Percentiles rank a stretch among this genome's conserved stretches.
Evolutionary conservation across 345 rosid species (phyloP).

Genomic region (Chamaenerion angustifolium): DNA sequence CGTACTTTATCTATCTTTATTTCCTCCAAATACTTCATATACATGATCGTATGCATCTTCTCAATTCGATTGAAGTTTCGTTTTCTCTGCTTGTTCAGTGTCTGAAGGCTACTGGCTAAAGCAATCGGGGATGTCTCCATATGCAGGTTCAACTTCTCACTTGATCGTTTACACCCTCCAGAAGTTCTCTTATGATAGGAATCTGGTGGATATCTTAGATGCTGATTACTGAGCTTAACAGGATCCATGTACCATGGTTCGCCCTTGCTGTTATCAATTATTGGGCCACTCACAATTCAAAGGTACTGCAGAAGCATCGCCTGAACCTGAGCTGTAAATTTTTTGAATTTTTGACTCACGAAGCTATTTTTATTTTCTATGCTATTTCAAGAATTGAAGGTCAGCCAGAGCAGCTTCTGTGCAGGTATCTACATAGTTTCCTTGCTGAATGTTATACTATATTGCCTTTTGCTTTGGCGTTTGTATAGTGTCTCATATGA

Average conservation of each 20-base stretch:
- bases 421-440: conserved; percentile 32
- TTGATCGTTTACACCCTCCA: background rate
- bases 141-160: conserved; percentile 37
- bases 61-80: background rate
- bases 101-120: conserved; percentile 98
- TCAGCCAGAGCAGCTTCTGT: conserved; percentile 51
- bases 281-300: conserved; percentile 68
- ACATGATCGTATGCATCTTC: background rate
- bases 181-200: too few relatives aligned
- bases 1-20: conserved; percentile 41
- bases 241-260: conserved; percentile 99
- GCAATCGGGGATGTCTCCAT: conserved; percentile 83
- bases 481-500: too few relatives aligned
- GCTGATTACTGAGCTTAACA: conserved; percentile 12
- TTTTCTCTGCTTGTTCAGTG: conserved; percentile 27
- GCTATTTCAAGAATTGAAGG: conserved; percentile 43
- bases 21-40: background rate
- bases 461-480: too few relatives aligned
- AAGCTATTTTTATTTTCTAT: background rate
- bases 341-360: background rate
- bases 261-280: conserved; percentile 59
- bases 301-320: conserved; percentile 26
- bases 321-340: background rate
- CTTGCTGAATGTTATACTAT: too few relatives aligned
- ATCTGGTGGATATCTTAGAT: background rate